A percentile compares a stretch with the other conserved stretches of the same genome.
These are phyloP conservation scores for Zasmidium citrigriseum DNA, from an alignment of 2,329 filamentous ascomycete species.

Conservation along the genomic window DNA sequence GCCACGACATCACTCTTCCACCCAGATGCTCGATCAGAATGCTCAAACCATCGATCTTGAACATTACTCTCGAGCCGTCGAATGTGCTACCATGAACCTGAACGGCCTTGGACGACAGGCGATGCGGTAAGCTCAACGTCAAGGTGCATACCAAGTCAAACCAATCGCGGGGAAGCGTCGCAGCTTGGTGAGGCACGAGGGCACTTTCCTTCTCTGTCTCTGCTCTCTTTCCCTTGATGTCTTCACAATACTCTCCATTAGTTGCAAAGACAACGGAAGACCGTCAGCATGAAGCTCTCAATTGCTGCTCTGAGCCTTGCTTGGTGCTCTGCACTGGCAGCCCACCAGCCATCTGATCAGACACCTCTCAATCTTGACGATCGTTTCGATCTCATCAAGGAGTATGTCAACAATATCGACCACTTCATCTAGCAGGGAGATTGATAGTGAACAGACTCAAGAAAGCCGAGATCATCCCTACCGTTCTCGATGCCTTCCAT, in stretches of 20 bases:
- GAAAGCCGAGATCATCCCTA: constrained; percentile 36
- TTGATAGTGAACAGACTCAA: constrained; percentile 22
- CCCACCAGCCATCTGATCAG: constrained; percentile 4
- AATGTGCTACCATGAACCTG: not conserved
- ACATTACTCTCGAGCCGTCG: not conserved
- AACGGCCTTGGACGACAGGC: not conserved
- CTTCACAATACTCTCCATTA: not conserved
- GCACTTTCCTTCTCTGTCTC: constrained; percentile 12
- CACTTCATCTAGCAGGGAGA: not conserved
- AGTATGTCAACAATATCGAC: constrained; percentile 12
- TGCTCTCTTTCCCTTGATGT: not conserved
- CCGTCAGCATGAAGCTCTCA: not conserved
- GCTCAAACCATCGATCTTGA: not conserved
- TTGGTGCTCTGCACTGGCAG: not conserved
- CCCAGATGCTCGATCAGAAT: too few relatives aligned
- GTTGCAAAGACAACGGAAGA: not conserved
- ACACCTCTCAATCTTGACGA: constrained; percentile 4
- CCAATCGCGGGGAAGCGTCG: constrained; percentile 7
- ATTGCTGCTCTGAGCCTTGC: not conserved
- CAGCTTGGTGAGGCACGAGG: constrained; percentile 21
- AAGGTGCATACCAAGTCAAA: constrained; percentile 26
- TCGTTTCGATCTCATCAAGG: constrained; percentile 20
- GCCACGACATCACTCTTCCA: too few relatives aligned
- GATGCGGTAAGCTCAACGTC: constrained; percentile 11
- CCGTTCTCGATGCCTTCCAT: constrained; percentile 60